These are phyloP conservation scores for Scenedesmus sp. DNA, from an alignment of 163 green algal species.

Conservation along the genomic window DNA sequence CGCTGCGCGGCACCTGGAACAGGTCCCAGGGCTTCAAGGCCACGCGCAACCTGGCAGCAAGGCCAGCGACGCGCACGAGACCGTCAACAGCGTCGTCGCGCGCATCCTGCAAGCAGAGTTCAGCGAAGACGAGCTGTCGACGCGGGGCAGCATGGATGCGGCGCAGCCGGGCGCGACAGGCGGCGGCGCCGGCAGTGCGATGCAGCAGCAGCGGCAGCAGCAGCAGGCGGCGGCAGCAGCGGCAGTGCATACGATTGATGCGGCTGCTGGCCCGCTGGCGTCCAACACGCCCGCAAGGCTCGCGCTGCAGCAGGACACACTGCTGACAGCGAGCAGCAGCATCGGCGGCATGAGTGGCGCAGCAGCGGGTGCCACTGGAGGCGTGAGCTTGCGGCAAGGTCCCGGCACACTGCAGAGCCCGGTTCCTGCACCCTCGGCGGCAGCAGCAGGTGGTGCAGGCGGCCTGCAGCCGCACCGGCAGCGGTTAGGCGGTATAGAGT, in stretches of 20 bases:
- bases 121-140: slow-evolving; percentile 42
- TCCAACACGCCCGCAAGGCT: slow-evolving; percentile 33
- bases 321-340: slow-evolving; percentile 47
- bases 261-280: slow-evolving; percentile 39
- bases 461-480: neutral
- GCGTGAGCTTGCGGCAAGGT: neutral
- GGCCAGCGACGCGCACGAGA: slow-evolving; percentile 70
- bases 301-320: slow-evolving; percentile 49
- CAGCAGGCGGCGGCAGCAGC: slow-evolving; percentile 31
- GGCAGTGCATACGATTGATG: slow-evolving; percentile 10
- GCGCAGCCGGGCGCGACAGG: slow-evolving; percentile 32
- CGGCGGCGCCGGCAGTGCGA: neutral
- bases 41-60: slow-evolving; percentile 30
- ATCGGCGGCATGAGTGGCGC: neutral
- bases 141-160: slow-evolving; percentile 5
- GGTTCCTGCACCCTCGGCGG: neutral
- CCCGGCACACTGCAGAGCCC: neutral
- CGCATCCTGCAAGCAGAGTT: slow-evolving; percentile 71
- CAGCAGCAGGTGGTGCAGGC: slow-evolving; percentile 23
- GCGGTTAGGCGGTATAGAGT: slow-evolving; percentile 35
- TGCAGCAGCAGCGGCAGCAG: neutral
- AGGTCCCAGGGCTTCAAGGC: slow-evolving; percentile 63
- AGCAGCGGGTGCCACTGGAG: slow-evolving; percentile 16
- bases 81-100: slow-evolving; percentile 80
- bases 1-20: slow-evolving; percentile 81